Evolutionary conservation across 2,329 filamentous ascomycete species (phyloP).

Genomic region (Xylaria sp.): DNA sequence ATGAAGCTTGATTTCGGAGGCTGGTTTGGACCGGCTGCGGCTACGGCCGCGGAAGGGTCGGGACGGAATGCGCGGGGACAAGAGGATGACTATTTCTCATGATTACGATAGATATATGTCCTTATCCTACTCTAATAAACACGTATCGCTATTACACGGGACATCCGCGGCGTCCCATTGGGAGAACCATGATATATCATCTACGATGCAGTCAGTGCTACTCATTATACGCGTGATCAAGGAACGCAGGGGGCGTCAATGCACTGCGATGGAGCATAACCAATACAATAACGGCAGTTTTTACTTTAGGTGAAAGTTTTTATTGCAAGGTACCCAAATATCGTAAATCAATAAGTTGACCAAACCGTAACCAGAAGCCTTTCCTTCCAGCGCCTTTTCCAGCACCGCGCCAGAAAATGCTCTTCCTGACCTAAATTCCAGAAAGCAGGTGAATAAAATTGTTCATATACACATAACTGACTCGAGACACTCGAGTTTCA

Average conservation of each 20-base stretch:
- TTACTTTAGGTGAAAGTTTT: conserved; percentile 13
- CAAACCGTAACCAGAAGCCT: neutral
- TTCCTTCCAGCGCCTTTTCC: neutral
- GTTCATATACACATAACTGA: conserved; percentile 30
- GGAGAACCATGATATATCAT: neutral
- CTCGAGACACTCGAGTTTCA: conserved; percentile 4
- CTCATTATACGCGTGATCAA: neutral
- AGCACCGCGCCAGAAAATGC: neutral
- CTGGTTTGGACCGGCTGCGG: conserved; percentile 59
- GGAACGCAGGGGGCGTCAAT: too few species aligned
- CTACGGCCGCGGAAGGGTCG: conserved; percentile 1
- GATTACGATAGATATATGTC: neutral
- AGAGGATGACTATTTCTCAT: conserved; percentile 16
- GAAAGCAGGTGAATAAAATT: conserved; percentile 8
- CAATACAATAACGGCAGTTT: neutral
- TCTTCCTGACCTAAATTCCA: neutral
- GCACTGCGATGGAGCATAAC: neutral
- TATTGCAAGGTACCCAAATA: conserved; percentile 4
- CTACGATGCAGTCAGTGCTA: neutral
- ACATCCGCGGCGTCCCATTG: neutral
- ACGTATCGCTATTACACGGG: neutral
- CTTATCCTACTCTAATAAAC: neutral
- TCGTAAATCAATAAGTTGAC: neutral
- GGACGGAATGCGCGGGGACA: neutral
- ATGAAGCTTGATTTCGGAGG: conserved; percentile 87